phyloP scores from a whole-genome alignment of 495 filamentous ascomycete genomes.

The Penicillium arizonense region DNA sequence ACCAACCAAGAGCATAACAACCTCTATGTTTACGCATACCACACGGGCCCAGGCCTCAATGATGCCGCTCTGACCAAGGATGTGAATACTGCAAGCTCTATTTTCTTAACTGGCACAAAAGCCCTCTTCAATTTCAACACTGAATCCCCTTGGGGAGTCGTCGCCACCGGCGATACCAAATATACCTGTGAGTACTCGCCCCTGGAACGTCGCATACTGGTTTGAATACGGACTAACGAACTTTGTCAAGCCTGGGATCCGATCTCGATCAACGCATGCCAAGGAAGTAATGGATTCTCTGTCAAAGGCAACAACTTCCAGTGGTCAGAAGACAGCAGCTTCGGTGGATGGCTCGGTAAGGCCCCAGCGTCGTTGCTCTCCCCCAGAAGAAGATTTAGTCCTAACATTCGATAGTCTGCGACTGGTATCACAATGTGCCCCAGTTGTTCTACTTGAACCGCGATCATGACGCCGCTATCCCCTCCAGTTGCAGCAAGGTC shows the following conservation, averaged over 20 bases:
- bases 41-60: conserved; percentile 46
- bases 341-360: too few relatives aligned
- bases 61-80: conserved; percentile 41
- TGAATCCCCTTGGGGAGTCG: conserved; percentile 35
- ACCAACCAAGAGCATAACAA: conserved; percentile 32
- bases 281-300: too few relatives aligned
- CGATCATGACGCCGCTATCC: too few relatives aligned
- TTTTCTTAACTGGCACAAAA: conserved; percentile 42
- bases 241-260: conserved; percentile 36
- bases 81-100: conserved; percentile 19
- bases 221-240: neutral
- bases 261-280: conserved; percentile 46
- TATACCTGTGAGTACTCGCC: conserved; percentile 20
- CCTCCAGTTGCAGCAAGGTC: too few relatives aligned
- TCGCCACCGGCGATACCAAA: conserved; percentile 20
- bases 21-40: conserved; percentile 47
- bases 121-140: conserved; percentile 10
- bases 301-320: too few relatives aligned
- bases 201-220: neutral
- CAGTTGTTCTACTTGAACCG: too few relatives aligned
- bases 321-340: too few relatives aligned
- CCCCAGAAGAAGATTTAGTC: too few relatives aligned
- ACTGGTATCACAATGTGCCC: too few relatives aligned
- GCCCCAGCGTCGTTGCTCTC: too few relatives aligned
- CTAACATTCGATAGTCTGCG: too few relatives aligned